A percentile compares a stretch with the other conserved stretches of the same genome.
These are phyloP conservation scores for Stylosanthes scabra DNA, from an alignment of 331 rosid species.

Conservation along the genomic window DNA sequence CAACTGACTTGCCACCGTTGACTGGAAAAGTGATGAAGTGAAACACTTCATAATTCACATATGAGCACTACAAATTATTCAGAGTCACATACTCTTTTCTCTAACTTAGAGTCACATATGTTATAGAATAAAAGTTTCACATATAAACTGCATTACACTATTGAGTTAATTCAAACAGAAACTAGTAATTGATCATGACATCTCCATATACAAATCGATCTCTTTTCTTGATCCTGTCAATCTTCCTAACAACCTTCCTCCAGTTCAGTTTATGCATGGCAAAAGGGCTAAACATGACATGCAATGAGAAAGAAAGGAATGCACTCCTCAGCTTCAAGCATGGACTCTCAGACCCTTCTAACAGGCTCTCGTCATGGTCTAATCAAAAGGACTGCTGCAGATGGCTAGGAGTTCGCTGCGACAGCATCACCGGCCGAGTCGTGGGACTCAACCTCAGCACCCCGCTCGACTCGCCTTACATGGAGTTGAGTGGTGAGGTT, in stretches of 20 bases:
- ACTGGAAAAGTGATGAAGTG: neutral
- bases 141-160: neutral
- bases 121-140: neutral
- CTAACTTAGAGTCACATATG: no score
- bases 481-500: slow-evolving; percentile 44
- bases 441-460: slow-evolving; percentile 34
- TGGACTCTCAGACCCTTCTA: slow-evolving; percentile 27
- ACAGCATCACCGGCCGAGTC: slow-evolving; percentile 36
- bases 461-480: slow-evolving; percentile 30
- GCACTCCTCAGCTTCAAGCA: slow-evolving; percentile 50
- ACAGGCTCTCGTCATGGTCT: slow-evolving; percentile 50
- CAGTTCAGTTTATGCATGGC: slow-evolving; percentile 16
- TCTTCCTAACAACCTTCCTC: neutral
- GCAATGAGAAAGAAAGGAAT: slow-evolving; percentile 44
- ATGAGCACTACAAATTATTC: no score
- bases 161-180: neutral
- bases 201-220: slow-evolving; percentile 11
- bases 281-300: slow-evolving; percentile 23
- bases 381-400: slow-evolving; percentile 41
- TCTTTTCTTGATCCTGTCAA: slow-evolving; percentile 20
- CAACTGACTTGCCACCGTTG: neutral
- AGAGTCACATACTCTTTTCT: neutral
- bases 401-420: slow-evolving; percentile 46
- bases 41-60: neutral
- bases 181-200: slow-evolving; percentile 28